Base-by-base conservation (phyloP, 2,329 filamentous ascomycete genomes). In the Curvularia sp. region DNA sequence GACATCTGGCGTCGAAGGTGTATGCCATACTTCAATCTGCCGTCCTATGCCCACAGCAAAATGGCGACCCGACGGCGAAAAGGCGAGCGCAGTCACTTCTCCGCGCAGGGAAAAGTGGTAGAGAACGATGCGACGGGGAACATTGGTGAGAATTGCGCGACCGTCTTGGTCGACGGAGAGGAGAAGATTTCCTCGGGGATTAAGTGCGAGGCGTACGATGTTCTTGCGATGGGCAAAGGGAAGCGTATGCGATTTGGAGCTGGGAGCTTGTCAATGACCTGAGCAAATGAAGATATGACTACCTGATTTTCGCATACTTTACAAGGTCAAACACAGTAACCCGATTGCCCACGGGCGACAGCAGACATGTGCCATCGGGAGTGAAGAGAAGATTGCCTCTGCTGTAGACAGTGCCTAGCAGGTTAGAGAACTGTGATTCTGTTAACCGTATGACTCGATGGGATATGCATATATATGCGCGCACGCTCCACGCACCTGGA, bases 321-420 rank as follows among this genome's bases (percentile, higher is more conserved):
- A 97, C 90, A 45, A 99, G 84, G 77, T 99, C 94, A 79, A 99
- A 99, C 52, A 98, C 90, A 1, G 94, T 92, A 61, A 99, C 93
- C 74, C 93, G 85, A 80, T 98, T 99, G 75, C 95, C 95, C 52
- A 99, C 95, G 7, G 95, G 96, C 43, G 95, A 99, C 73, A 96
- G 91, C 66, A 99, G 86, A 80, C 92, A 94, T 71, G 92, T 95
- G 76, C 96, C 96, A 86, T 99, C 94, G 61, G 93, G 92, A 71
- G 92, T 96, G 83, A 96, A 99, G 76, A 97, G 86, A 73, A 99
- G 86, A 78, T 98, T 99, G 80, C 96, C 95, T 86, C 93, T 92
- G 82, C 93, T 92, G 83, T 98, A 99, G 76, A 99, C 95, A 69
- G 95, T 99, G 76, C 95, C 96, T 74, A 99, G 87, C 77, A 99